Percentiles rank a stretch among this genome's conserved stretches.
phyloP scores from a whole-genome alignment of 192 early-diverging fungal species.

The Gaertneriomyces sp. region DNA sequence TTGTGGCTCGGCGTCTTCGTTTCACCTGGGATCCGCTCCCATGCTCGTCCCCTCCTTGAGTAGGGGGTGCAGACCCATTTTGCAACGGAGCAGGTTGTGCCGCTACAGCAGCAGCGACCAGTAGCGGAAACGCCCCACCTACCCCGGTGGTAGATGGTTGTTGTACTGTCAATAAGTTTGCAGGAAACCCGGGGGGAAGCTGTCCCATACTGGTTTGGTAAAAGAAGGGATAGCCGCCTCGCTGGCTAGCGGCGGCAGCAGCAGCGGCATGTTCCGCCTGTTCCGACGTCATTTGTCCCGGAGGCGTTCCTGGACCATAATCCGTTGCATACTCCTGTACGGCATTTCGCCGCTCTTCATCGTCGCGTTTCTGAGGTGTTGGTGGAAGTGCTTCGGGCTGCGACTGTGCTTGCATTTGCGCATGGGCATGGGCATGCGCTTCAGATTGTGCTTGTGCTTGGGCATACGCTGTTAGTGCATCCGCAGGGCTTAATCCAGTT shows the following conservation, averaged over 20 bases:
- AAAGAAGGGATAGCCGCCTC: constrained; percentile 4
- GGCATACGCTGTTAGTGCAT: too few species aligned
- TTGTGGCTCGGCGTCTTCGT: constrained; percentile 28
- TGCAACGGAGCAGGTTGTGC: constrained; percentile 17
- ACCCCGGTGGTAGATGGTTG: constrained; percentile 8
- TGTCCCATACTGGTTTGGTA: not conserved
- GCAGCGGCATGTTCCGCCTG: not conserved
- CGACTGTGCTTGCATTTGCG: not conserved
- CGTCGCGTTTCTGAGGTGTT: not conserved
- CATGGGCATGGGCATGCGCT: too few species aligned
- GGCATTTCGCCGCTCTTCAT: not conserved
- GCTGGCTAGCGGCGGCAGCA: not conserved
- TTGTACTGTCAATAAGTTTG: not conserved
- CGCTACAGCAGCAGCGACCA: constrained; percentile 20
- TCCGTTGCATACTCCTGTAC: not conserved
- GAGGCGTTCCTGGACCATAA: not conserved
- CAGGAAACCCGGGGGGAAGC: not conserved
- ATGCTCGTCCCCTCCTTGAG: not conserved
- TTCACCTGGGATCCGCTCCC: not conserved
- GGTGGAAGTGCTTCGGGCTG: constrained; percentile 15
- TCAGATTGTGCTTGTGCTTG: too few species aligned
- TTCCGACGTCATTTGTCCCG: not conserved
- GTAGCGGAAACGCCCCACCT: constrained; percentile 13
- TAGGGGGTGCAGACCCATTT: not conserved
- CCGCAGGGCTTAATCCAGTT: too few species aligned